Evolutionary conservation across 140 eudicot species (phyloP).

Genomic region (Bidens hawaiensis): DNA sequence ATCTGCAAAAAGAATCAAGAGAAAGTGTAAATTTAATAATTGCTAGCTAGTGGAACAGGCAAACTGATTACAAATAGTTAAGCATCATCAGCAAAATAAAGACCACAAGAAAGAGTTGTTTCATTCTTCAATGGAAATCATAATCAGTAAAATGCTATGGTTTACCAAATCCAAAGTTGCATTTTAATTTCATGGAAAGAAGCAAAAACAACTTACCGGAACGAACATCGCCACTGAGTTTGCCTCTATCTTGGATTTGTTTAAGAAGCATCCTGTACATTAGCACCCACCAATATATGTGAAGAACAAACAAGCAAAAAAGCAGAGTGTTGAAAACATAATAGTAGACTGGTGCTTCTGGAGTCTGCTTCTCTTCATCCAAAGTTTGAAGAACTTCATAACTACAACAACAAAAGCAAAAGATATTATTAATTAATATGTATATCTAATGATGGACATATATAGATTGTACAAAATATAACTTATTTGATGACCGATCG

Average conservation of each 20-base stretch:
- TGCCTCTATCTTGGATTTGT: conserved; percentile 80
- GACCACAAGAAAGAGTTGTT: too few relatives aligned
- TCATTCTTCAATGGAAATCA: background rate
- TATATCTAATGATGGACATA: too few relatives aligned
- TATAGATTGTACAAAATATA: background rate
- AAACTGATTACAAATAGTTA: background rate
- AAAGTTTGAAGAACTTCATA: conserved; percentile 53
- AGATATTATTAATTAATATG: background rate
- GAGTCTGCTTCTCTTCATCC: conserved; percentile 53
- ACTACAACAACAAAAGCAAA: conserved; percentile 31
- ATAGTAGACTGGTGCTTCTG: conserved; percentile 67
- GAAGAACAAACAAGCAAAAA: conserved; percentile 69
- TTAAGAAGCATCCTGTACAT: conserved; percentile 81
- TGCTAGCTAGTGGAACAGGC: background rate
- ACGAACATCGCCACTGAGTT: conserved; percentile 75
- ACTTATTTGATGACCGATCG: background rate
- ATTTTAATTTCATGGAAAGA: background rate
- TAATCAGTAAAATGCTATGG: background rate
- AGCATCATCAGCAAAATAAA: too few relatives aligned
- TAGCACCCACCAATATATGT: conserved; percentile 88
- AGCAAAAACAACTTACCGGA: conserved; percentile 60
- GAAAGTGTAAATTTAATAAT: background rate
- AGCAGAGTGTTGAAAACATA: conserved; percentile 78
- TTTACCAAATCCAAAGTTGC: background rate
- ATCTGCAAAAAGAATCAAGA: conserved; percentile 35